These are phyloP conservation scores for Sugiyamaella mastotermitis DNA, from an alignment of 805 yeast species.

Conservation along the genomic window DNA sequence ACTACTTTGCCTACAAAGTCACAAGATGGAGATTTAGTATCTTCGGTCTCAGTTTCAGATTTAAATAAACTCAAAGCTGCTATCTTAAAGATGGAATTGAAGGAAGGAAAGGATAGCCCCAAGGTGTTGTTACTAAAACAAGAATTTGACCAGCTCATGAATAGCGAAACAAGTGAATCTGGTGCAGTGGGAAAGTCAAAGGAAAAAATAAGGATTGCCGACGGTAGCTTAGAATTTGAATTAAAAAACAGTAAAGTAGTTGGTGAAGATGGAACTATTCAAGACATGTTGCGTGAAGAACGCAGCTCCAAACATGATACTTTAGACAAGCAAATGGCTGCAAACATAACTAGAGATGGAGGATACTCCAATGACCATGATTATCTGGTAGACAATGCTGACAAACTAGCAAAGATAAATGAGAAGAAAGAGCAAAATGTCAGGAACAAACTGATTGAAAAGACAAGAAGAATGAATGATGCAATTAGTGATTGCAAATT, in stretches of 20 bases:
- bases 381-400: constrained; percentile 38
- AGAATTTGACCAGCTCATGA: constrained; percentile 17
- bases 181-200: background rate
- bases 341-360: constrained; percentile 34
- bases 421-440: constrained; percentile 29
- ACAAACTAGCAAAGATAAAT: constrained; percentile 31
- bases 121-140: constrained; percentile 23
- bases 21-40: background rate
- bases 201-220: constrained; percentile 4
- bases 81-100: constrained; percentile 31
- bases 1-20: background rate
- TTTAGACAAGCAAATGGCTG: constrained; percentile 27
- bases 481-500: constrained; percentile 33
- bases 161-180: background rate
- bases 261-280: constrained; percentile 10
- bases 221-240: constrained; percentile 6
- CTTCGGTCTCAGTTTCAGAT: constrained; percentile 1
- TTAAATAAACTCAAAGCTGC: constrained; percentile 32
- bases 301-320: constrained; percentile 20
- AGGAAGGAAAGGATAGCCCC: constrained; percentile 20
- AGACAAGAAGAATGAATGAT: constrained; percentile 26
- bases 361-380: constrained; percentile 37
- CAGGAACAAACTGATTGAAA: constrained; percentile 25
- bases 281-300: constrained; percentile 35
- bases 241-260: background rate